Evolutionary conservation across 2,329 filamentous ascomycete genomes (phyloP).

Genomic region (Microsporum ferrugineum): DNA sequence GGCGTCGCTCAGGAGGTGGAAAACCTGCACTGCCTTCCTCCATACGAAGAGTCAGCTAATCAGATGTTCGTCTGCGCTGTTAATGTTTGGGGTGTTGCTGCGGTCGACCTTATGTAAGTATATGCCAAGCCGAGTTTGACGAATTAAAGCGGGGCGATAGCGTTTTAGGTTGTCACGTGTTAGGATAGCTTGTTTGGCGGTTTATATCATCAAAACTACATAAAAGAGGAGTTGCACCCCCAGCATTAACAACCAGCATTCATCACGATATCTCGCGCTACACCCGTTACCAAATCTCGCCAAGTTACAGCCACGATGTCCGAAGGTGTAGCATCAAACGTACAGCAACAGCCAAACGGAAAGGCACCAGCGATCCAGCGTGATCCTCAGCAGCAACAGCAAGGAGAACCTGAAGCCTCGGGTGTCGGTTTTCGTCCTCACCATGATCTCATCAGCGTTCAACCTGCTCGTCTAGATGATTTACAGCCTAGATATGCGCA

Average conservation of each 20-base stretch:
- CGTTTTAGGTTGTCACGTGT: background rate
- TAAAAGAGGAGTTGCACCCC: background rate
- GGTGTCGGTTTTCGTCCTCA: slow-evolving; percentile 38
- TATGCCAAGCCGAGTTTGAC: background rate
- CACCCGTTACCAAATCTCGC: background rate
- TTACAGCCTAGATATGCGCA: slow-evolving; percentile 73
- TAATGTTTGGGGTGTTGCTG: background rate
- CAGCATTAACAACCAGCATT: background rate
- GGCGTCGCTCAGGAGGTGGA: background rate
- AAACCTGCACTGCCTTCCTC: background rate
- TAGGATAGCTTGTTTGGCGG: background rate
- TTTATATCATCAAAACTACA: background rate
- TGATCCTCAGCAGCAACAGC: background rate
- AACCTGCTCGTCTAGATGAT: slow-evolving; percentile 71
- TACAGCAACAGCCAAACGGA: background rate
- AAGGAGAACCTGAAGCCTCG: background rate
- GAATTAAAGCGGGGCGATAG: background rate
- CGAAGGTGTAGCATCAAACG: background rate
- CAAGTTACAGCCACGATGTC: background rate
- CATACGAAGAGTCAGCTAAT: background rate
- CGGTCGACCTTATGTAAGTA: background rate
- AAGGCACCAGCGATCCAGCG: background rate
- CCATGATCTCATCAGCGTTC: slow-evolving; percentile 51
- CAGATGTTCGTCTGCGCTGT: background rate
- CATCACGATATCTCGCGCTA: background rate